phyloP scores from a whole-genome alignment of 768 basidiomycete species.

The Auriscalpium microsporum region DNA sequence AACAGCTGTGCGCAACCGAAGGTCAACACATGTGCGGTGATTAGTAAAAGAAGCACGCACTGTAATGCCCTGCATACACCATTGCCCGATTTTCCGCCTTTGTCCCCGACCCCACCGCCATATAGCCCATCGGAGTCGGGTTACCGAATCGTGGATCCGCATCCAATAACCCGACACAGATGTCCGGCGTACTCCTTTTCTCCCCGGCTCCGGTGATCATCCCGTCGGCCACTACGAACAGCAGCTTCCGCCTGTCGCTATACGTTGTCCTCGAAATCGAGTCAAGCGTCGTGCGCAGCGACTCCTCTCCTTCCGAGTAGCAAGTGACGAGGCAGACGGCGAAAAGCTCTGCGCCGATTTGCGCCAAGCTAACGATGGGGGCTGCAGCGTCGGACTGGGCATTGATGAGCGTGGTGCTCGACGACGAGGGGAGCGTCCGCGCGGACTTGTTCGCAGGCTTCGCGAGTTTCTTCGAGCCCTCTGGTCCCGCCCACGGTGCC shows the following conservation, averaged over 20 bases:
- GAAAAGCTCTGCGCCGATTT: slow-evolving; percentile 93
- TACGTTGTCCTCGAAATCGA: slow-evolving; percentile 88
- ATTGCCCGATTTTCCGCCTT: slow-evolving; percentile 92
- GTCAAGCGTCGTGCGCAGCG: slow-evolving; percentile 84
- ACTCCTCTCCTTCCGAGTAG: slow-evolving; percentile 95
- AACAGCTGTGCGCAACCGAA: slow-evolving; percentile 39
- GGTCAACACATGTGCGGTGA: not conserved
- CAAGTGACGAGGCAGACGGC: slow-evolving; percentile 94
- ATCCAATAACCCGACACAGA: slow-evolving; percentile 85
- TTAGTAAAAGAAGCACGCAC: slow-evolving; percentile 38
- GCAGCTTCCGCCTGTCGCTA: slow-evolving; percentile 83
- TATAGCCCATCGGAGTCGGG: slow-evolving; percentile 89
- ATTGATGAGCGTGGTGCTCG: slow-evolving; percentile 46
- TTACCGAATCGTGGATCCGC: slow-evolving; percentile 95
- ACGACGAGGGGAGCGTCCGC: slow-evolving; percentile 42
- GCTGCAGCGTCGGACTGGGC: slow-evolving; percentile 31
- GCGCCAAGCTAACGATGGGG: slow-evolving; percentile 74
- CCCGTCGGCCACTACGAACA: slow-evolving; percentile 94
- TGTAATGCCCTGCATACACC: slow-evolving; percentile 99
- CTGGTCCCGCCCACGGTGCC: slow-evolving; percentile 81
- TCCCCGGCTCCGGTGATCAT: slow-evolving; percentile 99
- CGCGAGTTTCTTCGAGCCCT: slow-evolving; percentile 40
- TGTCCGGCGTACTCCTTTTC: slow-evolving; percentile 92
- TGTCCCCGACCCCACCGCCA: slow-evolving; percentile 81
- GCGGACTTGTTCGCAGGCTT: slow-evolving; percentile 38